A percentile compares a stretch with the other conserved stretches of the same genome.
These are phyloP conservation scores for Escallonia rubra DNA, from an alignment of 129 eudicot genomes.

Conservation along the genomic window DNA sequence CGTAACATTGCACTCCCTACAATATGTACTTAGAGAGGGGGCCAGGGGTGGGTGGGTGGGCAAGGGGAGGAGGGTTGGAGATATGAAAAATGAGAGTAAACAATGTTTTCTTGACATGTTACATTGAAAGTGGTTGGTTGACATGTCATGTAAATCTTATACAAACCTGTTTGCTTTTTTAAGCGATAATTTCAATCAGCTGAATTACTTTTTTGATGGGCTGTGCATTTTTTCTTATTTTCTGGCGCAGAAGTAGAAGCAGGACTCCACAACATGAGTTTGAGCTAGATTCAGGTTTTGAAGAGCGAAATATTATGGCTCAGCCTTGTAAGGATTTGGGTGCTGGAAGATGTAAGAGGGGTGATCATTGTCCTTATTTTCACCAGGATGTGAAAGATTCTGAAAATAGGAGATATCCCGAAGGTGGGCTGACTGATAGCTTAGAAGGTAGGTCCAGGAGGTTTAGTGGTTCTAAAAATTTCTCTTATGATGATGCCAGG, in stretches of 20 bases:
- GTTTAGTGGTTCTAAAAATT: neutral
- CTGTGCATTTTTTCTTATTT: neutral
- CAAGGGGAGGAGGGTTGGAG: too few relatives aligned
- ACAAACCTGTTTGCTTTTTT: too few relatives aligned
- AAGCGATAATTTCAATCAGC: too few relatives aligned
- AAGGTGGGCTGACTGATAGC: constrained; percentile 5
- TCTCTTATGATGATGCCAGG: neutral
- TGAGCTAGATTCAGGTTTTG: neutral
- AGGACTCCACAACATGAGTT: constrained; percentile 5
- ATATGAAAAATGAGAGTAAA: too few relatives aligned
- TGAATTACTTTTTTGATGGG: neutral
- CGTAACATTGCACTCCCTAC: too few relatives aligned
- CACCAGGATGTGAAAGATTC: constrained; percentile 4
- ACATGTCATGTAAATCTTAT: too few relatives aligned
- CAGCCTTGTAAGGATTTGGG: constrained; percentile 11
- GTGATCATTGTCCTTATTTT: neutral
- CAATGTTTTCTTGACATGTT: too few relatives aligned
- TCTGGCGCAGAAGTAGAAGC: constrained; percentile 11
- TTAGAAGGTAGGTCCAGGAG: neutral
- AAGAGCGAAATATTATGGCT: constrained; percentile 7
- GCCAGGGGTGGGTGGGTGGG: too few relatives aligned
- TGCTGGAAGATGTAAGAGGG: constrained; percentile 4
- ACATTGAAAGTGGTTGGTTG: too few relatives aligned
- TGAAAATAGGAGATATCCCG: constrained; percentile 2
- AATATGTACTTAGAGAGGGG: too few relatives aligned